Conservation (phyloP, 345 rosid species). For the Corymbia maculata region DNA sequence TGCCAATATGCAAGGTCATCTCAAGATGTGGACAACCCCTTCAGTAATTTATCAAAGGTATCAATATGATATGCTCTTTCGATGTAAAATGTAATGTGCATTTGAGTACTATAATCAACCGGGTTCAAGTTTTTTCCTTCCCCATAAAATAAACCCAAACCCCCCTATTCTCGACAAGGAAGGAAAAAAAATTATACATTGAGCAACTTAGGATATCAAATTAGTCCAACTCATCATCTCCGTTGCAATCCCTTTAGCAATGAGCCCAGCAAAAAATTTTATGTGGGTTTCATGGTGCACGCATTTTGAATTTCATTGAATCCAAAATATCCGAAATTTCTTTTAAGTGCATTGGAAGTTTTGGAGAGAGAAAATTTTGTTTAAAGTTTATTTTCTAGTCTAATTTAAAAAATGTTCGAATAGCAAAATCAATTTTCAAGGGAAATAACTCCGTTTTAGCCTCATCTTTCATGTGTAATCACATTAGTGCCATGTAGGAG, state of each 20-base stretch:
- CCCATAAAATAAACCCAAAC: fast-evolving
- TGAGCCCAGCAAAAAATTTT: fast-evolving
- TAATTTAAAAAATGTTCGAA: too few species aligned
- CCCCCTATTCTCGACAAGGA: not conserved
- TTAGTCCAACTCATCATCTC: not conserved
- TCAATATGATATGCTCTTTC: not conserved
- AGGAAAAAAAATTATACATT: not conserved
- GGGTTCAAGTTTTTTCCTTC: fast-evolving
- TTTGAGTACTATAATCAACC: fast-evolving
- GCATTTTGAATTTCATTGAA: not conserved
- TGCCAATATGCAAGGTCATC: not conserved
- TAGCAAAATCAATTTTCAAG: too few species aligned
- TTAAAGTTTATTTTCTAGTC: too few species aligned
- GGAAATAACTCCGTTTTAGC: fast-evolving
- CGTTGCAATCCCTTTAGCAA: not conserved
- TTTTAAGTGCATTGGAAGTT: too few species aligned
- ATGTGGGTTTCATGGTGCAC: fast-evolving
- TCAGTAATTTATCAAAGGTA: not conserved
- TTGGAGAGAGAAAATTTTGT: too few species aligned
- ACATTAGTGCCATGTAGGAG: too few species aligned
- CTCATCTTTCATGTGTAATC: too few species aligned
- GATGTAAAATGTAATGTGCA: not conserved
- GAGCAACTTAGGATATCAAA: not conserved
- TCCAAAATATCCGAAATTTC: fast-evolving
- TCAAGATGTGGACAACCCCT: not conserved